Base-by-base conservation (phyloP, 2,329 filamentous ascomycete species). In the Microcyclosporella mali region DNA sequence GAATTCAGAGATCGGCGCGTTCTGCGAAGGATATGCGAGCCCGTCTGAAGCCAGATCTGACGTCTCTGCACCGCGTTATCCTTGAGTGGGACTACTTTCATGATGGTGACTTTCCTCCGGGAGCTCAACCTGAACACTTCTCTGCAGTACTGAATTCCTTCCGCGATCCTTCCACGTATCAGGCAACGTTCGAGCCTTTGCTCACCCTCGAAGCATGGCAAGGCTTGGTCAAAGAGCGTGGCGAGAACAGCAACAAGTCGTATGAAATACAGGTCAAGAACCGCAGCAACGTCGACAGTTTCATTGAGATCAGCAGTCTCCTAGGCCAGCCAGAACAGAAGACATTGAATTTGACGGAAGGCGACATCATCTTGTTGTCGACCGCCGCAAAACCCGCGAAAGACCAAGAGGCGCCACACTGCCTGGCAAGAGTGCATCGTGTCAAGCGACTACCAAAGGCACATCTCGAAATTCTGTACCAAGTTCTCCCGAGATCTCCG, bases 11-110 rank as follows among this genome's bases (percentile, higher is more conserved):
- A 62, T 78, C 88, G 39, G 74, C 83, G 49, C 80, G 90, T 37
- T 90, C 88, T 12, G 80, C 84, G 34, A 94, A 94, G 65, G 92
- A 98, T 66, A 90, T 95, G 80, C 84, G 90, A 55, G 90, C 92
- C 51, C 84, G 92, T 49, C 74, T 98, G 46, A 85, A 89, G 25
- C 92, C 94, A 6, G 87, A 94, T 52, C 84, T 98, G 67, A 84
- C 88, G 29, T 74, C 79, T 12, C 69, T 98, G 21, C 92, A 97
- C 62, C 82, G 85, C 56, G 83, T 83, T 14, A 88, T 98, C 38
- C 77, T 98, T 2, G 78, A 84, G 43, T 98, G 92, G 92, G 86
- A 98, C 53, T 94, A 94, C 53, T 98, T 95, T 64, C 85, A 95
- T 58, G 72, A 81, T 34, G 88, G 88, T 19, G 87, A 89, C 57